phyloP scores from a whole-genome alignment of 768 basidiomycete genomes.

The Mycena amicta region DNA sequence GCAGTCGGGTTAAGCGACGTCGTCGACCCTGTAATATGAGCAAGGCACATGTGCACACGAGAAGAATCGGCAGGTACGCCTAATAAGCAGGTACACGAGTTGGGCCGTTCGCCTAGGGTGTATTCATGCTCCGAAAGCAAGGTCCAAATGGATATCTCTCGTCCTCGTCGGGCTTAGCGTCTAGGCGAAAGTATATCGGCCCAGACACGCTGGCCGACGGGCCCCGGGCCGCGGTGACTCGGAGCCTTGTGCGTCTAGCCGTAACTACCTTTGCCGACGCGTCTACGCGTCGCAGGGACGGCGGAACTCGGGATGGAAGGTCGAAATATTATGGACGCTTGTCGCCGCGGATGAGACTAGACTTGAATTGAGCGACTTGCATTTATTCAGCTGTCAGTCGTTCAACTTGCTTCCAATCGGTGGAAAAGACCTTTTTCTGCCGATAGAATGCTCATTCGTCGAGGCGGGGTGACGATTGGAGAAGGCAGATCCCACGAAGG shows the following conservation, averaged over 20 bases:
- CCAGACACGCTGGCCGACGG: neutral
- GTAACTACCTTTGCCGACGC: neutral
- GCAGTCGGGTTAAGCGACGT: neutral
- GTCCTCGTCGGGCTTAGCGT: neutral
- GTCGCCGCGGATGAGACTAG: neutral
- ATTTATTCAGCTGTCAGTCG: neutral
- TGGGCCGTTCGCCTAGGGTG: neutral
- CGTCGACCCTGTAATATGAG: neutral
- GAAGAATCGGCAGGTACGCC: neutral
- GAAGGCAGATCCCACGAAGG: neutral
- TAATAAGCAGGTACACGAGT: neutral
- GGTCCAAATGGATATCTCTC: neutral
- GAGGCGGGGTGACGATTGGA: neutral
- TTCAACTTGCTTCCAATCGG: neutral
- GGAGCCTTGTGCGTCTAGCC: too few species aligned
- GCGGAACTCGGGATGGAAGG: neutral
- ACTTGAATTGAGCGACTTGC: neutral
- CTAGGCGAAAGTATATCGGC: neutral
- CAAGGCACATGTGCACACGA: neutral
- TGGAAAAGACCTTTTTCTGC: neutral
- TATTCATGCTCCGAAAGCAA: neutral
- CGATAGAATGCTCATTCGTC: neutral
- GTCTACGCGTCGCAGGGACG: neutral
- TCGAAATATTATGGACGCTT: neutral
- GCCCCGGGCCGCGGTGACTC: neutral